These are phyloP conservation scores for Fusarium anguioides DNA, from an alignment of 2,329 filamentous ascomycete genomes.

Conservation along the genomic window DNA sequence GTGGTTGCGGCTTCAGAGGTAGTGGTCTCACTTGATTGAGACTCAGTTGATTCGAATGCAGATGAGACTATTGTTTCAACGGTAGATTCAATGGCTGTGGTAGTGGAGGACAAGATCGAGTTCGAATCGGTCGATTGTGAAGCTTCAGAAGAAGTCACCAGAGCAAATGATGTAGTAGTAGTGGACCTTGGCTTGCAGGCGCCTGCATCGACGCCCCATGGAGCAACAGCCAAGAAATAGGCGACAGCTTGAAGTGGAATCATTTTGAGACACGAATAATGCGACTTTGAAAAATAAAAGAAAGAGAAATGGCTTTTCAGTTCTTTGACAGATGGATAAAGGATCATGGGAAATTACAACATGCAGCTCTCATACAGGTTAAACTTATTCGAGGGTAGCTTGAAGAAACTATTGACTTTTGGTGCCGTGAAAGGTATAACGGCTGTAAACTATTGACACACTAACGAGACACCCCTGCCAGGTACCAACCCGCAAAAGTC, in stretches of 20 bases:
- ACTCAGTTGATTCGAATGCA: neutral
- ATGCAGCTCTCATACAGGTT: rapidly evolving
- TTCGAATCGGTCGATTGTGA: rapidly evolving
- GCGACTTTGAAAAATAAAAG: too few species aligned
- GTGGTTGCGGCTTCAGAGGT: neutral
- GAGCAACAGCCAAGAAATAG: neutral
- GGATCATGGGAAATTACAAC: neutral
- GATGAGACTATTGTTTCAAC: neutral
- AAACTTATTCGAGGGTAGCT: neutral
- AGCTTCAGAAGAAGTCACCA: neutral
- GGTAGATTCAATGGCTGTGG: neutral
- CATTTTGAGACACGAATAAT: neutral
- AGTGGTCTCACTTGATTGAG: neutral
- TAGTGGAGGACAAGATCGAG: too few species aligned
- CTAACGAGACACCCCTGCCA: too few species aligned
- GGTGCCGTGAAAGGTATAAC: too few species aligned
- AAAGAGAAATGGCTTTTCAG: rapidly evolving
- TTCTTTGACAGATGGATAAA: neutral
- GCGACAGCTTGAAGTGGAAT: neutral
- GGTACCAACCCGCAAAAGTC: too few species aligned
- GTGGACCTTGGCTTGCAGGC: conserved; percentile 11
- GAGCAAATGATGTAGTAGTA: rapidly evolving
- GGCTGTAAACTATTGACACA: too few species aligned
- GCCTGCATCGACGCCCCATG: neutral
- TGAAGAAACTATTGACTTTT: too few species aligned